Base-by-base conservation (phyloP, 768 basidiomycete species). In the Pleurotus salmoneostramineus region DNA sequence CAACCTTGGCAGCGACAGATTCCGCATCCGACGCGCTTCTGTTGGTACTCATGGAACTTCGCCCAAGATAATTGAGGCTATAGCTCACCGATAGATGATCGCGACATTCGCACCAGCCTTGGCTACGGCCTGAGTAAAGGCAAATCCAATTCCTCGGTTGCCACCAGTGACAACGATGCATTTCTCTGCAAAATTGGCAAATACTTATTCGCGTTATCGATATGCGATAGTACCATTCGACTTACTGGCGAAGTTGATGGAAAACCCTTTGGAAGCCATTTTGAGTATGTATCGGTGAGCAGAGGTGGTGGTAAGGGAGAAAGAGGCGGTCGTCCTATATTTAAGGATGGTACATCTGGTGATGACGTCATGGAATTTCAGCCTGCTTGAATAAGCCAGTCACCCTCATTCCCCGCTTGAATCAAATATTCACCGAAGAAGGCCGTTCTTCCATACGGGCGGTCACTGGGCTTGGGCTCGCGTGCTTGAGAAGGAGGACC, bases 121-220 rank as follows among this genome's bases (percentile, higher is more conserved):
- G 15, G 83, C 83, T 36, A 83, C 72, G 1, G 83, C 83, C 37
- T 72, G 69, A 27, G 79, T 78, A 56, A 77, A 81, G 1, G 80
- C 84, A 33, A 69, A 73, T 1, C 87, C 87, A 48, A 88, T 85
- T 7, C 86, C 85, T 44, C 80, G 72, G 62, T 81, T 83, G 1
- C 84, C 84, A 3, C 86, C 86, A 0, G 87, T 87, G 47, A 88
- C 76, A 34, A 87, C 76, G 56, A 81, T 69, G 48, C 77, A 78
- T 66, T 81, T 75, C 6, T 67, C 77, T 77, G 56, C n/a, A 34
- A 42, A 40, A 35, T 8, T 4, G 3, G 42, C n/a, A 43, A 37
- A 56, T 4, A 7, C 6, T 10, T n/a, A 42, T 52, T 47, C 2
- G 14, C 15, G 11, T 15, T 3, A 15, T n/a, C 8, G 31, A 14